Percentiles rank a stretch among this genome's conserved stretches.
Conservation (phyloP, 2,329 filamentous ascomycete genomes). For the Cladosporium phlei region DNA sequence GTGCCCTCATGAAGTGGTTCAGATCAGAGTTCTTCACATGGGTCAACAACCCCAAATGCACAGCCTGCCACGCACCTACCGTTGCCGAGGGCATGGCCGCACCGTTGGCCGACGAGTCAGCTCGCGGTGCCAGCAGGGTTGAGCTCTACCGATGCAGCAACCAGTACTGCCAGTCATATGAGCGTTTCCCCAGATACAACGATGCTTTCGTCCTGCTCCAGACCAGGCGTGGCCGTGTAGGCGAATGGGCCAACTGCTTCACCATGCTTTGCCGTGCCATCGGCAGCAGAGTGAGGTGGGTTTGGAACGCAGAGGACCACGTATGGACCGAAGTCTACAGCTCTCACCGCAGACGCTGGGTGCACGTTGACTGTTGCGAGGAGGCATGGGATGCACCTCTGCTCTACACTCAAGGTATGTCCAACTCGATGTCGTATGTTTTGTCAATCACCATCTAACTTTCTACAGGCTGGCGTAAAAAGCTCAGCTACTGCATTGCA, state of each 20-base stretch:
- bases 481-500: slow-evolving; percentile 93
- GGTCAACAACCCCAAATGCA: slow-evolving; percentile 91
- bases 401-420: slow-evolving; percentile 76
- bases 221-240: slow-evolving; percentile 77
- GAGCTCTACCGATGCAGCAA: slow-evolving; percentile 87
- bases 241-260: slow-evolving; percentile 98
- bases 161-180: slow-evolving; percentile 67
- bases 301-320: slow-evolving; percentile 97
- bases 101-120: slow-evolving; percentile 82
- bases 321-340: slow-evolving; percentile 98
- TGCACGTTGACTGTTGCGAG: slow-evolving; percentile 94
- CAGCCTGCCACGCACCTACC: slow-evolving; percentile 75
- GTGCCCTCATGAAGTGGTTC: slow-evolving; percentile 90
- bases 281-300: slow-evolving; percentile 86
- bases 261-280: slow-evolving; percentile 95
- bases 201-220: slow-evolving; percentile 91
- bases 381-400: slow-evolving; percentile 92
- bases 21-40: slow-evolving; percentile 91
- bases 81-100: slow-evolving; percentile 76
- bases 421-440: background rate
- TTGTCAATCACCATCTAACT: slow-evolving; percentile 15
- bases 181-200: slow-evolving; percentile 89
- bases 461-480: slow-evolving; percentile 74
- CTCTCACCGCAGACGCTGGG: slow-evolving; percentile 85
- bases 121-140: slow-evolving; percentile 78